These are phyloP conservation scores for Trametes sanguinea DNA, from an alignment of 768 basidiomycete genomes.

Conservation along the genomic window DNA sequence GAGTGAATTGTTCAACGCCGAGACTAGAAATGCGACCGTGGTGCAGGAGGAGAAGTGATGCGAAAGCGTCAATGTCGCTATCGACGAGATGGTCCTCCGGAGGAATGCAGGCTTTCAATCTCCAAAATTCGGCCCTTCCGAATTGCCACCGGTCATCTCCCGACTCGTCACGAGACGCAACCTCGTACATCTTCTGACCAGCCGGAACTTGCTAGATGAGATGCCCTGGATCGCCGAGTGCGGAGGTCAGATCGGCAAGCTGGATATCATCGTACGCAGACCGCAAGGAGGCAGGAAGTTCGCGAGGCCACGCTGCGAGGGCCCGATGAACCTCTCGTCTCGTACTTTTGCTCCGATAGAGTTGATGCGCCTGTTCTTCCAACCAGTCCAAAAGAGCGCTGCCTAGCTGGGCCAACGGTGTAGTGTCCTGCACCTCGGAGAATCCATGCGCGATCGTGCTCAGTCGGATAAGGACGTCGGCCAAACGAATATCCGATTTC, in stretches of 20 bases:
- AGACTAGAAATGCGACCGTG: conserved; percentile 66
- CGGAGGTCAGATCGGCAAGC: conserved; percentile 48
- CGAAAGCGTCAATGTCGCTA: conserved; percentile 74
- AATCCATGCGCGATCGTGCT: conserved; percentile 62
- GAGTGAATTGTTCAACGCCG: conserved; percentile 45
- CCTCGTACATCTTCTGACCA: conserved; percentile 64
- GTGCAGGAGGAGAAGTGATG: conserved; percentile 58
- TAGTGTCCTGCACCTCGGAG: conserved; percentile 36
- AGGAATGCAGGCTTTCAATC: conserved; percentile 78
- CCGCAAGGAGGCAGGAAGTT: conserved; percentile 50
- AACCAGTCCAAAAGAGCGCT: conserved; percentile 62
- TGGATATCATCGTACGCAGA: conserved; percentile 49
- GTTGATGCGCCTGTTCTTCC: conserved; percentile 50
- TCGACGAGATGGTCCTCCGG: conserved; percentile 51
- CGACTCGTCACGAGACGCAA: conserved; percentile 36
- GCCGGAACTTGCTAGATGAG: conserved; percentile 73
- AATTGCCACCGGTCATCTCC: conserved; percentile 44
- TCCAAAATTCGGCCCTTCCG: conserved; percentile 73
- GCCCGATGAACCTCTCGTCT: conserved; percentile 52
- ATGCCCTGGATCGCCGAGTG: conserved; percentile 63
- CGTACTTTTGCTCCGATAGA: conserved; percentile 44
- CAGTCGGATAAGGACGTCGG: conserved; percentile 71
- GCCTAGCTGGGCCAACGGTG: conserved; percentile 39
- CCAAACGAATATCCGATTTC: conserved; percentile 52
- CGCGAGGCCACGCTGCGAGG: conserved; percentile 76